These are phyloP conservation scores for Jasminum sambac DNA, from an alignment of 257 asterid genomes.

Conservation along the genomic window DNA sequence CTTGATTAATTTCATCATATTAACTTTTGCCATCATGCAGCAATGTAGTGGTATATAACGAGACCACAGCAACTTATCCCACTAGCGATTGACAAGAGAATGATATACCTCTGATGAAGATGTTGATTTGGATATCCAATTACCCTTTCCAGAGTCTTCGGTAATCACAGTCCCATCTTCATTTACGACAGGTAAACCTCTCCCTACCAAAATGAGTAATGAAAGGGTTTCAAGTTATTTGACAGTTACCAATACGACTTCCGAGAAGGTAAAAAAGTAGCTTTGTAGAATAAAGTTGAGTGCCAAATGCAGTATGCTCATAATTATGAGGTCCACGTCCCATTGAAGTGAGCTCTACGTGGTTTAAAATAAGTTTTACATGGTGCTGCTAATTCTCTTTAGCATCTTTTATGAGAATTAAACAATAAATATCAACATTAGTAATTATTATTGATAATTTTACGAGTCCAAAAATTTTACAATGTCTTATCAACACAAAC, in stretches of 20 bases:
- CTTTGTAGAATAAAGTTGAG: background rate
- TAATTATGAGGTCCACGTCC: too few relatives aligned
- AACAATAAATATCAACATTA: too few relatives aligned
- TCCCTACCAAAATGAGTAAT: constrained; percentile 45
- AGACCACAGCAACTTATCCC: background rate
- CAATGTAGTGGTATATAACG: background rate
- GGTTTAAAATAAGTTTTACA: too few relatives aligned
- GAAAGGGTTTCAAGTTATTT: constrained; percentile 10
- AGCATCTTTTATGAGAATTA: too few relatives aligned
- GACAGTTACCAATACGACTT: background rate
- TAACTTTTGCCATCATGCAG: background rate
- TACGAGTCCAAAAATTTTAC: too few relatives aligned
- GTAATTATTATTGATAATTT: too few relatives aligned
- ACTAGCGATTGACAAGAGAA: background rate
- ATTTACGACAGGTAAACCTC: constrained; percentile 77
- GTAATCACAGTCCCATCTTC: constrained; percentile 80
- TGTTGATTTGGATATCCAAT: constrained; percentile 51
- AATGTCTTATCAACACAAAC: too few relatives aligned
- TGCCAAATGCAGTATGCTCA: too few relatives aligned
- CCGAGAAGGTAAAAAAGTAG: constrained; percentile 11
- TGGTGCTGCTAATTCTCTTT: too few relatives aligned
- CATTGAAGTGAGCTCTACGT: too few relatives aligned
- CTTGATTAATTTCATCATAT: background rate
- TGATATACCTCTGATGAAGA: constrained; percentile 70
- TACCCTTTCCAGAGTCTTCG: constrained; percentile 65